Conservation (phyloP, 2,329 filamentous ascomycete species). For the Hymenoscyphus fructigenus region DNA sequence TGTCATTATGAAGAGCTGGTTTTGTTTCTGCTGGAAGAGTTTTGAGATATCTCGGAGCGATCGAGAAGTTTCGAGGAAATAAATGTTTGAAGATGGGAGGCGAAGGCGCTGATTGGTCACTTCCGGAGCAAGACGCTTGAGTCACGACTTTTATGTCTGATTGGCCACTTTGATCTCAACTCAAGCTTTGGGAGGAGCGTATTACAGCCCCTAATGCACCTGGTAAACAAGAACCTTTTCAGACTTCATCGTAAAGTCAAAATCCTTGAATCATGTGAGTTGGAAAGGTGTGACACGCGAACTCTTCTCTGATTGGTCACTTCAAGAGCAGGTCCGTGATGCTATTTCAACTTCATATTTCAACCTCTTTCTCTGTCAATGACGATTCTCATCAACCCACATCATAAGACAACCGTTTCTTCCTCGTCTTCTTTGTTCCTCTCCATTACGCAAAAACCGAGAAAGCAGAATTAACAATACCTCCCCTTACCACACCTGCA, state of each 20-base stretch:
- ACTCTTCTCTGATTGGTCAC: not conserved
- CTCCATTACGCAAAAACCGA: too few species aligned
- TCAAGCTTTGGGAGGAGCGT: too few species aligned
- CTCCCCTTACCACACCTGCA: too few species aligned
- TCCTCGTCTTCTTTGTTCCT: not conserved
- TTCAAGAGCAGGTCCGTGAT: not conserved
- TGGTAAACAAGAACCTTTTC: not conserved
- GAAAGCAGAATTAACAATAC: not conserved
- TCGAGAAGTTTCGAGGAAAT: not conserved
- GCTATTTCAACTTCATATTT: not conserved
- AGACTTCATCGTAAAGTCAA: not conserved
- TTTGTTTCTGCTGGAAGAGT: not conserved
- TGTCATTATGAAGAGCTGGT: not conserved
- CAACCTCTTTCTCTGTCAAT: not conserved
- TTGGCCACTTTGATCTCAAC: not conserved
- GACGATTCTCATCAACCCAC: not conserved
- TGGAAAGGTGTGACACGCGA: not conserved
- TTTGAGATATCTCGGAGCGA: too few species aligned
- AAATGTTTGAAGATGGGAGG: not conserved
- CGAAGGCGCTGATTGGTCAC: constrained; percentile 8
- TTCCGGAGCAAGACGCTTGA: constrained; percentile 8
- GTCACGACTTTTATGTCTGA: not conserved
- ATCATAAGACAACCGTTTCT: not conserved
- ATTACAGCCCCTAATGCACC: too few species aligned
- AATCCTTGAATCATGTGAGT: not conserved